phyloP scores from a whole-genome alignment of 2,329 filamentous ascomycete species.

The Colletotrichum tamarilloi region DNA sequence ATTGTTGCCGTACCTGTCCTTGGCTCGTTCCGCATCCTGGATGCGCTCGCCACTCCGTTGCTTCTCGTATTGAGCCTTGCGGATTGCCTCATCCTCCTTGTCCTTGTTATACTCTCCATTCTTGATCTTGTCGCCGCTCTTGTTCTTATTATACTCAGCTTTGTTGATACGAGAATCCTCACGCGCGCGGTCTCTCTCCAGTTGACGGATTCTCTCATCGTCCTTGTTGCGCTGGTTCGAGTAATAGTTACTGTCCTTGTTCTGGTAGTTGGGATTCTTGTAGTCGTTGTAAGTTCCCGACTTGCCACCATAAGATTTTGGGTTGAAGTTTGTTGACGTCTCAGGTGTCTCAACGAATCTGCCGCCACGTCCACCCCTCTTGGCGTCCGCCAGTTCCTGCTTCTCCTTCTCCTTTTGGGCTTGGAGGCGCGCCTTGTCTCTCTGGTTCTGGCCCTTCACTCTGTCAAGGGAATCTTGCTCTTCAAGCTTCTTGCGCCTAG shows the following conservation, averaged over 20 bases:
- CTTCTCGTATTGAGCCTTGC: neutral
- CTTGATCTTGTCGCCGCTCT: neutral
- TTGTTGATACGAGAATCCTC: neutral
- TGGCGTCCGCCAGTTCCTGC: neutral
- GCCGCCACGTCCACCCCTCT: neutral
- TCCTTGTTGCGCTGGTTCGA: neutral
- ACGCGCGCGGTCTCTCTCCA: neutral
- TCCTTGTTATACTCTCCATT: neutral
- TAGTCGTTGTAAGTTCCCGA: neutral
- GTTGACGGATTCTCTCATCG: neutral
- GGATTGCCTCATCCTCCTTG: neutral
- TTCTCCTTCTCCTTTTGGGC: neutral
- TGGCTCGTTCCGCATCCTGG: neutral
- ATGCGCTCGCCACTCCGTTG: neutral
- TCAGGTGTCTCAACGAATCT: neutral
- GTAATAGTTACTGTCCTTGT: neutral
- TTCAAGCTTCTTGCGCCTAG: neutral
- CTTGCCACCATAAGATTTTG: neutral
- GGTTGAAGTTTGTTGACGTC: neutral
- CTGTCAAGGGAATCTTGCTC: neutral
- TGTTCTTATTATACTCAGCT: neutral
- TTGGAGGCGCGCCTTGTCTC: neutral
- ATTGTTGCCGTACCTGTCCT: neutral
- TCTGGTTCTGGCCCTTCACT: neutral
- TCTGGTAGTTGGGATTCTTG: neutral